Percentiles rank a stretch among this genome's conserved stretches.
Conservation (phyloP, 495 filamentous ascomycete species). For the Tuber indicum region DNA sequence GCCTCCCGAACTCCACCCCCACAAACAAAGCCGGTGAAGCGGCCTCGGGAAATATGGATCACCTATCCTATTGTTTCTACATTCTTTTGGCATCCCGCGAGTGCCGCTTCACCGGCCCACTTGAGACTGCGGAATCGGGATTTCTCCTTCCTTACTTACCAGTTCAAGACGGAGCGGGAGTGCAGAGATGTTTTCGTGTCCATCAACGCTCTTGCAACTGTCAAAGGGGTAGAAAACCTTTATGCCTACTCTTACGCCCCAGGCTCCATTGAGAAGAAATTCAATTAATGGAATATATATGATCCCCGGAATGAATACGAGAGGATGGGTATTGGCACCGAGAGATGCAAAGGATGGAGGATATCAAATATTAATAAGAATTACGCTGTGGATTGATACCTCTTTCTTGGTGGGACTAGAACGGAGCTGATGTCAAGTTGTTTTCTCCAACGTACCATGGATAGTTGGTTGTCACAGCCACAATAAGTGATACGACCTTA, state of each 20-base stretch:
- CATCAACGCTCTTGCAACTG: constrained; percentile 75
- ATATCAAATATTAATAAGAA: constrained; percentile 82
- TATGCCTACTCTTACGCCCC: constrained; percentile 83
- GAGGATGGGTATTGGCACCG: constrained; percentile 40
- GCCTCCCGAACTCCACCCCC: constrained; percentile 6
- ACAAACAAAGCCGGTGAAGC: constrained; percentile 10
- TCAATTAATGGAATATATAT: constrained; percentile 84
- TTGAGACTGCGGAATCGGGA: constrained; percentile 85
- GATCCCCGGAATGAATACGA: constrained; percentile 52
- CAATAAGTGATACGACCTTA: constrained; percentile 90
- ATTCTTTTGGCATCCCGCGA: constrained; percentile 62
- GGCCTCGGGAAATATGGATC: constrained; percentile 75
- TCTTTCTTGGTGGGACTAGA: neutral
- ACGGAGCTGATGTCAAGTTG: constrained; percentile 46
- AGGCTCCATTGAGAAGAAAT: constrained; percentile 62
- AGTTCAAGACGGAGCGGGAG: constrained; percentile 62
- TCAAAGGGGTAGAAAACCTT: constrained; percentile 75
- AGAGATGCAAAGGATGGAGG: constrained; percentile 63
- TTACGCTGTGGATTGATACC: constrained; percentile 53
- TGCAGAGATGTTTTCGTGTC: constrained; percentile 83
- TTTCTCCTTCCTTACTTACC: constrained; percentile 86
- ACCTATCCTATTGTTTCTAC: constrained; percentile 83
- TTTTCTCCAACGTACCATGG: constrained; percentile 93
- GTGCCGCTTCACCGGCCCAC: constrained; percentile 65
- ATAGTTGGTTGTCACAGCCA: constrained; percentile 70